A percentile compares a stretch with the other conserved stretches of the same genome.
These are phyloP conservation scores for Paramecium octaurelia DNA, from an alignment of 73 alveolate genomes.

Conservation along the genomic window DNA sequence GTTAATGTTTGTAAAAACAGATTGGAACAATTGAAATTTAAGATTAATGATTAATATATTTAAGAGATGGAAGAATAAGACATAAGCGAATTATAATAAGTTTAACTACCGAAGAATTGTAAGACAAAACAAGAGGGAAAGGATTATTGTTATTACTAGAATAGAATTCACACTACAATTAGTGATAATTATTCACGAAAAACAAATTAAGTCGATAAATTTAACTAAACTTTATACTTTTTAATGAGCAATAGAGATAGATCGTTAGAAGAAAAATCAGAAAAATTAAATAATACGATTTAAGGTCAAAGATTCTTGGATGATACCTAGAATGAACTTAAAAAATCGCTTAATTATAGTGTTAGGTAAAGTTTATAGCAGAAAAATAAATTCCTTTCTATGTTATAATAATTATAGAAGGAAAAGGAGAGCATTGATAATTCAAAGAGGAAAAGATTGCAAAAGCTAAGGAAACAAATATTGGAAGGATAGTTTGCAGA, in stretches of 20 bases:
- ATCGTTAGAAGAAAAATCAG: slow-evolving; percentile 11
- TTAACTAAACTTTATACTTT: neutral
- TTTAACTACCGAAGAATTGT: neutral
- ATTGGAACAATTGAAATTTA: neutral
- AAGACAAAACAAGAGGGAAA: neutral
- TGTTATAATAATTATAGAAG: neutral
- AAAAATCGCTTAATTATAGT: neutral
- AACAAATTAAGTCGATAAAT: neutral
- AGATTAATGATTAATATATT: neutral
- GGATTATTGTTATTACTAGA: neutral
- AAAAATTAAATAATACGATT: neutral
- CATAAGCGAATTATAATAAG: neutral
- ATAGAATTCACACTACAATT: neutral
- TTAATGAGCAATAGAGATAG: neutral
- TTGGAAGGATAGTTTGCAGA: neutral
- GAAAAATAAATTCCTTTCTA: neutral
- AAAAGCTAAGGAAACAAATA: neutral
- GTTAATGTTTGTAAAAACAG: neutral
- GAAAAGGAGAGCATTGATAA: neutral
- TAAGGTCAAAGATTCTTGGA: neutral
- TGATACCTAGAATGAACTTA: neutral
- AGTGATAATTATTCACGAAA: neutral
- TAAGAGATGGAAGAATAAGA: neutral
- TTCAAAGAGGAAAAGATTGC: neutral
- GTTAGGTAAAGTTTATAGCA: neutral